Evolutionary conservation across 2,329 filamentous ascomycete genomes (phyloP).

Genomic region (Arthroderma sp.): DNA sequence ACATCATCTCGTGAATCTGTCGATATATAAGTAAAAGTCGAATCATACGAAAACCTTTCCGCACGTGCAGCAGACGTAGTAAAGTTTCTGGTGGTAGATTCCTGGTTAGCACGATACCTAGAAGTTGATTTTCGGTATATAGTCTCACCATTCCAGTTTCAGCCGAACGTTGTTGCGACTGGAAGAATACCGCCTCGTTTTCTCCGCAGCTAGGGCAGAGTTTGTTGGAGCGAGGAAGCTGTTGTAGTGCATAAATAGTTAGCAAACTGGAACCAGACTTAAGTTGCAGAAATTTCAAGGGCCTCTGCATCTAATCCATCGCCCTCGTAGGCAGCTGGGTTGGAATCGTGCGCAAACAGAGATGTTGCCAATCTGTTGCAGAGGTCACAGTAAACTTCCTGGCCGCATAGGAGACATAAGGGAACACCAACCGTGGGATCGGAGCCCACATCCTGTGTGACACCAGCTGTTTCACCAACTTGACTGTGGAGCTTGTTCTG

Average conservation of each 20-base stretch:
- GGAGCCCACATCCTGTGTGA: constrained; percentile 90
- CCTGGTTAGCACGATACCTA: constrained; percentile 10
- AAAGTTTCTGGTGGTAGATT: constrained; percentile 53
- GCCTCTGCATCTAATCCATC: no score
- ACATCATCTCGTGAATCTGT: neutral
- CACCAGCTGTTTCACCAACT: constrained; percentile 87
- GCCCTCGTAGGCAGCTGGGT: no score
- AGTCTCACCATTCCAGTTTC: constrained; percentile 91
- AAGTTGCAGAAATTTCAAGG: no score
- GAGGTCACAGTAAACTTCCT: constrained; percentile 1
- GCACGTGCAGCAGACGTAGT: constrained; percentile 89
- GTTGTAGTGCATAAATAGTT: neutral
- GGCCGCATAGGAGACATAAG: constrained; percentile 45
- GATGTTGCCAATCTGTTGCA: neutral
- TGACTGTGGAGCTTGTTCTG: constrained; percentile 86
- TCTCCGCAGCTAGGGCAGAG: constrained; percentile 74
- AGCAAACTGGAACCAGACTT: no score
- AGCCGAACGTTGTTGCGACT: constrained; percentile 91
- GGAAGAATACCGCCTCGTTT: constrained; percentile 92
- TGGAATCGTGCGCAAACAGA: neutral
- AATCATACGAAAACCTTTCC: constrained; percentile 60
- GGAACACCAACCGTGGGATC: constrained; percentile 90
- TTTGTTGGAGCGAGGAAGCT: constrained; percentile 85
- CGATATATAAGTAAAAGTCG: neutral
- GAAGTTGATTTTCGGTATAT: neutral